Evolutionary conservation across 177 flowering plant species (phyloP).

Genomic region (Vitis hybrid): DNA sequence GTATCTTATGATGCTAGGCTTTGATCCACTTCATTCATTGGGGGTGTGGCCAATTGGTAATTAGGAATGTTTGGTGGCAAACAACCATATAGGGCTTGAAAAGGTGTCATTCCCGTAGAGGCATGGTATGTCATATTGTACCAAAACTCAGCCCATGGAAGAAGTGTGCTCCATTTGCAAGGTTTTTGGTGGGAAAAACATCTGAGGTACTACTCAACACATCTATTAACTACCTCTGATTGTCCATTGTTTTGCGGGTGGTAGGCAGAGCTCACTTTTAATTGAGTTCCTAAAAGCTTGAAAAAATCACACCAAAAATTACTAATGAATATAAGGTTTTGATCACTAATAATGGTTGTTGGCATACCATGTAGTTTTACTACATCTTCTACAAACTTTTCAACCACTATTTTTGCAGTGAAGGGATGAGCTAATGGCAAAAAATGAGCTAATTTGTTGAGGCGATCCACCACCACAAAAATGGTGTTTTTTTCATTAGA

Average conservation of each 20-base stretch:
- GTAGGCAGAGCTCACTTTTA: neutral
- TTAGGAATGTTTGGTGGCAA: neutral
- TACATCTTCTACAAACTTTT: neutral
- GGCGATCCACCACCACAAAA: conserved; percentile 7
- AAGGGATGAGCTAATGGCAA: neutral
- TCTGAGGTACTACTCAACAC: conserved; percentile 4
- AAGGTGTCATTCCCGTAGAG: conserved; percentile 4
- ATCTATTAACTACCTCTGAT: neutral
- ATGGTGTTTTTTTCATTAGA: neutral
- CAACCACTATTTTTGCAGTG: neutral
- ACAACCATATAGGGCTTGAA: conserved; percentile 12
- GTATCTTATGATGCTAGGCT: too few species aligned
- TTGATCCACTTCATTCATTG: too few species aligned
- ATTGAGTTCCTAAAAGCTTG: neutral
- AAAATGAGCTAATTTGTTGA: conserved; percentile 11
- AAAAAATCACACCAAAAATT: neutral
- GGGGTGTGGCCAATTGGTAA: too few species aligned
- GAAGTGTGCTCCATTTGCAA: neutral
- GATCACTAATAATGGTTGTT: neutral
- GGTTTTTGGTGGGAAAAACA: neutral
- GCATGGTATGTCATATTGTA: conserved; percentile 11
- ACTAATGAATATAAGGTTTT: neutral
- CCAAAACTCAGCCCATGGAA: conserved; percentile 14
- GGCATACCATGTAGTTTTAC: conserved; percentile 1
- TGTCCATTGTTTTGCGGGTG: conserved; percentile 4